phyloP scores from a whole-genome alignment of 257 asterid genomes.

The Rehmannia glutinosa region DNA sequence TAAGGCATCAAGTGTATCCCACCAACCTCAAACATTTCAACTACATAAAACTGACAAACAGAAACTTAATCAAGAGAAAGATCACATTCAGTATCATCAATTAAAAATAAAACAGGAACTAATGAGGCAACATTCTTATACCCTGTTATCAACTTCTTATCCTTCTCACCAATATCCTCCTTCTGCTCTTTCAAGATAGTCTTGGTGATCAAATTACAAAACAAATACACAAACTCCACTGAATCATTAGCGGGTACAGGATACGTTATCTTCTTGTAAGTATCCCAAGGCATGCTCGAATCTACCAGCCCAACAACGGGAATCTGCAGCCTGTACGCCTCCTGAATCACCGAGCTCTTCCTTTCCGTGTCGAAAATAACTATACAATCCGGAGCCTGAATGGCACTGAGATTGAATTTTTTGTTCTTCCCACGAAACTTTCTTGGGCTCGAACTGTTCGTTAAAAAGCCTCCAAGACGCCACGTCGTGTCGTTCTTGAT shows the following conservation, averaged over 20 bases:
- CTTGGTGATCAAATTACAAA: constrained; percentile 93
- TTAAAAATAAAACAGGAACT: neutral
- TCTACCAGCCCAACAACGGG: constrained; percentile 92
- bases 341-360: constrained; percentile 78
- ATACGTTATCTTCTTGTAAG: constrained; percentile 66
- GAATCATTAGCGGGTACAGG: constrained; percentile 95
- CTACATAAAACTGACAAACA: neutral
- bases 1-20: neutral
- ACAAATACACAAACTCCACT: constrained; percentile 78
- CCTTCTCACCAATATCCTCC: constrained; percentile 39
- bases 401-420: constrained; percentile 60
- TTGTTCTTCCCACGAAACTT: constrained; percentile 83
- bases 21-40: neutral
- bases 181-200: constrained; percentile 73
- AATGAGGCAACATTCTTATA: constrained; percentile 15
- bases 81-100: neutral
- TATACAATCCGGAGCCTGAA: constrained; percentile 78
- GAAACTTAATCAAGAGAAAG: neutral
- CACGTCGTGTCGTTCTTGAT: constrained; percentile 74
- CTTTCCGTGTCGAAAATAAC: constrained; percentile 83
- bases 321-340: constrained; percentile 75
- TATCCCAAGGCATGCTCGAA: constrained; percentile 86
- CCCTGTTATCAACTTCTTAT: constrained; percentile 31
- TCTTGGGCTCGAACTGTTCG: constrained; percentile 82
- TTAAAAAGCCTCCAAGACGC: constrained; percentile 94